Percentiles rank a stretch among this genome's conserved stretches.
Conservation (phyloP, 2,329 filamentous ascomycete species). For the Didymella sp. region DNA sequence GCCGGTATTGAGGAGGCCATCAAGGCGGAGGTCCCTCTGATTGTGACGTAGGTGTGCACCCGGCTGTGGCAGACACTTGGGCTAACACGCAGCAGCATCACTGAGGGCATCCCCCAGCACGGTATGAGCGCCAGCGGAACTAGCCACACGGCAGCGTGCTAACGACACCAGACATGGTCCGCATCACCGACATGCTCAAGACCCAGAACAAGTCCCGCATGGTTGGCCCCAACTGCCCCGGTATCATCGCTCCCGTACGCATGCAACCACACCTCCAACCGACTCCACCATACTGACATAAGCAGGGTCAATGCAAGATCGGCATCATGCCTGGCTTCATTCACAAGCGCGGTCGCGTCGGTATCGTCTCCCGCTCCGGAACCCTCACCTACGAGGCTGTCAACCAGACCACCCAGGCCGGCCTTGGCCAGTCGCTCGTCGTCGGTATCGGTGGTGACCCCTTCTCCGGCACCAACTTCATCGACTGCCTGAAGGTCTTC, state of each 20-base stretch:
- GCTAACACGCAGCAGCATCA: slow-evolving; percentile 67
- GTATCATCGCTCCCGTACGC: slow-evolving; percentile 81
- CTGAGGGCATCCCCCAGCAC: slow-evolving; percentile 96
- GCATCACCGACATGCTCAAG: slow-evolving; percentile 97
- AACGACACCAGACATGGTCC: slow-evolving; percentile 82
- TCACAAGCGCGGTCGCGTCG: slow-evolving; percentile 98
- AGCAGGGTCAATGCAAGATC: slow-evolving; percentile 94
- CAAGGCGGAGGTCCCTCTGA: slow-evolving; percentile 87
- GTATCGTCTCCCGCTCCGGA: slow-evolving; percentile 97
- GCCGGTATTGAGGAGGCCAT: slow-evolving; percentile 97
- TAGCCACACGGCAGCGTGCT: slow-evolving; percentile 17
- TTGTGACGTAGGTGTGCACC: slow-evolving; percentile 72
- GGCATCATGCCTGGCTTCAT: slow-evolving; percentile 99
- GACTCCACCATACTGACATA: slow-evolving; percentile 23
- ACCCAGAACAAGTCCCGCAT: slow-evolving; percentile 96
- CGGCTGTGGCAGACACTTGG: slow-evolving; percentile 17
- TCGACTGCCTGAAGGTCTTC: slow-evolving; percentile 98
- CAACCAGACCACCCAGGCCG: slow-evolving; percentile 98
- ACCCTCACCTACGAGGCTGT: slow-evolving; percentile 99
- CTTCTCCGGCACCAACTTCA: slow-evolving; percentile 99
- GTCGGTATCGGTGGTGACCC: slow-evolving; percentile 98
- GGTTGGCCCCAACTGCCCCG: slow-evolving; percentile 97
- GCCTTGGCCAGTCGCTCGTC: slow-evolving; percentile 96
- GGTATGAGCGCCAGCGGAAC: slow-evolving; percentile 60
- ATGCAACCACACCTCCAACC: not conserved